phyloP scores from a whole-genome alignment of 768 basidiomycete genomes.

The Tricholoma saponaceum region DNA sequence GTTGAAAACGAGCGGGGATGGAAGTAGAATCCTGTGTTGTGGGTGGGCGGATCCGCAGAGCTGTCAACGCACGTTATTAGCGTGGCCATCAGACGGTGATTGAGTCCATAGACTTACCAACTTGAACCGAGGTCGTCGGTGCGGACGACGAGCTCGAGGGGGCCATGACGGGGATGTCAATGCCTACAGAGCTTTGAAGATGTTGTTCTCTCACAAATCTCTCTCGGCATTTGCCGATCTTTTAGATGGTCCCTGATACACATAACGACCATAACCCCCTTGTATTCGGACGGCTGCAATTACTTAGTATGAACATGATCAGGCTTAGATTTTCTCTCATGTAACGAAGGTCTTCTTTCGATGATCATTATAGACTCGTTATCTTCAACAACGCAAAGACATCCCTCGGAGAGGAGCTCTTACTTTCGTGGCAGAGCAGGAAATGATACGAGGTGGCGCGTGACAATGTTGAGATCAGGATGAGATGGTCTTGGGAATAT shows the following conservation, averaged over 20 bases:
- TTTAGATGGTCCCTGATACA: slow-evolving; percentile 8
- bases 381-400: too few relatives aligned
- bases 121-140: slow-evolving; percentile 88
- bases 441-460: too few relatives aligned
- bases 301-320: too few relatives aligned
- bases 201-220: slow-evolving; percentile 27
- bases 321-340: too few relatives aligned
- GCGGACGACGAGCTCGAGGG: slow-evolving; percentile 66
- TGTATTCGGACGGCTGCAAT: not conserved
- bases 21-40: slow-evolving; percentile 79
- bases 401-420: too few relatives aligned
- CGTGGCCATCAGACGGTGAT: not conserved
- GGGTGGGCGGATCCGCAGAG: slow-evolving; percentile 87
- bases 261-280: not conserved
- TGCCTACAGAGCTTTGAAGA: slow-evolving; percentile 15
- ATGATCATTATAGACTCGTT: too few relatives aligned
- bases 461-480: too few relatives aligned
- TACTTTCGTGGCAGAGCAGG: too few relatives aligned
- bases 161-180: slow-evolving; percentile 58
- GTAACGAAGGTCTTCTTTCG: not conserved
- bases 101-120: slow-evolving; percentile 55
- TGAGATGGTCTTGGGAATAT: too few relatives aligned
- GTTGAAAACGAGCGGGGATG: slow-evolving; percentile 93
- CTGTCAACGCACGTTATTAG: slow-evolving; percentile 31
- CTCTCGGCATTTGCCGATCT: slow-evolving; percentile 33